Evolutionary conservation across 1,284 basidiomycete species (phyloP), one percentile per base, ranked within the genome.

Genomic region (Flammula alnicola): DNA sequence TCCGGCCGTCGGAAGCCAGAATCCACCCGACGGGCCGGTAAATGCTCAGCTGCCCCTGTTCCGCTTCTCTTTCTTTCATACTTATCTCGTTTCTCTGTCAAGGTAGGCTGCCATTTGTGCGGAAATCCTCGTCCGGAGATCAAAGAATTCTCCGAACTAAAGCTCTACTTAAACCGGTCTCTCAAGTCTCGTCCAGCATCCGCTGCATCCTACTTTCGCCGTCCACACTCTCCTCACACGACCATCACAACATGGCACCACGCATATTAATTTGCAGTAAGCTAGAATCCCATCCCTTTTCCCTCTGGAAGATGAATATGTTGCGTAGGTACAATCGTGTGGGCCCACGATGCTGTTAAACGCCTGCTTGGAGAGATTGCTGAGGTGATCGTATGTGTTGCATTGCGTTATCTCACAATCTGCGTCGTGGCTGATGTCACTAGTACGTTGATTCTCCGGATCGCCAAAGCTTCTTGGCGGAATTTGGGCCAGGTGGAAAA

Each of bases 261-360:
- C 69, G 70, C 32, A 63, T 79, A 25, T 63, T 79, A 41, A 72
- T 79, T 49, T 75, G 73, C 59, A 76, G 77, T 77, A 47, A 51
- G 69, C n/a, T 55, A 7, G n/a, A 47, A 31, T 38, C 22, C n/a
- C 19, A 32, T 11, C 29, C 32, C 39, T 29, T 27, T 16, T 25
- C 27, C 23, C 12, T 6, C 12, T 27, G 5, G 22, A 6, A 17
- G 17, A 16, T 27, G 44, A 30, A 36, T 14, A 36, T 43, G 26
- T 43, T 39, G 14, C 32, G 36, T 35, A 89, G 88, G 86, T 51
- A 72, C 80, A 54, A 80, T 94, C 48, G 77, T 85, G 32, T 94
- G 91, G 91, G 89, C 91, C 0, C 81, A 88, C 52, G 78, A 89
- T 27, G 90, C 94, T 57, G 77, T 84, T 43, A 73, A 82, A 46